Percentiles rank a stretch among this genome's conserved stretches.
phyloP scores from a whole-genome alignment of 2,329 filamentous ascomycete genomes.

The Ascochyta pisi region DNA sequence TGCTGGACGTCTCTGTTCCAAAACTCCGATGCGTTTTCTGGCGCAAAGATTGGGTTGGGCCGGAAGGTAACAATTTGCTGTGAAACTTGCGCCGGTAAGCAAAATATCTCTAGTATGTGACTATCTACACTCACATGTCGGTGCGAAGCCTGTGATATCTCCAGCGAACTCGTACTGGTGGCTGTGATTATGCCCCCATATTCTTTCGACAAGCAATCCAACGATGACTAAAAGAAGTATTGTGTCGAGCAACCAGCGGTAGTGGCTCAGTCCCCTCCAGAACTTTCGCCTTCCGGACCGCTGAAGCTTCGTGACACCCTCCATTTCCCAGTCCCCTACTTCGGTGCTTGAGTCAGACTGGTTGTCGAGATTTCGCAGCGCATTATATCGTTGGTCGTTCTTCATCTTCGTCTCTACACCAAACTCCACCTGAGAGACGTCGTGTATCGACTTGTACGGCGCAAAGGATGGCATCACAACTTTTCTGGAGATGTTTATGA shows the following conservation, averaged over 20 bases:
- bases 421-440: conserved; percentile 18
- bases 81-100: conserved; percentile 27
- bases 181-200: conserved; percentile 20
- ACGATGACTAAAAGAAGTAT: conserved; percentile 37
- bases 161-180: conserved; percentile 35
- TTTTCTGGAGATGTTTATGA: not conserved
- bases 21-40: conserved; percentile 39
- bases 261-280: conserved; percentile 25
- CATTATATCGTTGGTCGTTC: conserved; percentile 33
- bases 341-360: conserved; percentile 40
- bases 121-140: conserved; percentile 28
- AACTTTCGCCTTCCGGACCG: conserved; percentile 15
- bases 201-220: conserved; percentile 37
- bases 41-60: conserved; percentile 34
- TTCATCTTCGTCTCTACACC: conserved; percentile 22
- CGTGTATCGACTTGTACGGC: conserved; percentile 24
- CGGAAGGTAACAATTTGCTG: conserved; percentile 41
- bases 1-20: conserved; percentile 39
- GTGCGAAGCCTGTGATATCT: conserved; percentile 44
- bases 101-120: not conserved
- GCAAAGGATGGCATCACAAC: conserved; percentile 14
- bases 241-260: conserved; percentile 41
- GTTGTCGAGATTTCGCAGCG: conserved; percentile 28
- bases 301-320: conserved; percentile 10
- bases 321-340: conserved; percentile 34